A percentile compares a stretch with the other conserved stretches of the same genome.
phyloP scores from a whole-genome alignment of 139 green algal genomes.

The Mesostigma viride region DNA sequence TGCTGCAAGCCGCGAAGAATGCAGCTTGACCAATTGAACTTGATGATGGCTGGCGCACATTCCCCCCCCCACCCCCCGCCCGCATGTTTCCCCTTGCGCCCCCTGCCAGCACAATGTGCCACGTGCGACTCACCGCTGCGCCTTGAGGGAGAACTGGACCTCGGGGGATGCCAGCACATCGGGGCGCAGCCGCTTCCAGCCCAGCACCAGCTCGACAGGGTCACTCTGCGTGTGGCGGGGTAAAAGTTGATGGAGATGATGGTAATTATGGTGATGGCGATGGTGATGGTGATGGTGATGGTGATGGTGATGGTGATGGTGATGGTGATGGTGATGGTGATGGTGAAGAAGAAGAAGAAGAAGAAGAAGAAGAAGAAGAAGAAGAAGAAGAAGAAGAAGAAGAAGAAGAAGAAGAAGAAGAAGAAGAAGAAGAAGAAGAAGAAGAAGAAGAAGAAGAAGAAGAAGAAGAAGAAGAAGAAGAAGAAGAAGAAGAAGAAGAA shows the following conservation, averaged over 20 bases:
- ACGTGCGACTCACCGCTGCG: background rate
- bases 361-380: conserved; percentile 19
- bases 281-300: too few relatives aligned
- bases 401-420: background rate
- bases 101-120: too few relatives aligned
- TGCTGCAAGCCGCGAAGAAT: too few relatives aligned
- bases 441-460: background rate
- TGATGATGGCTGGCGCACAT: too few relatives aligned
- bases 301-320: too few relatives aligned
- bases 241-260: too few relatives aligned
- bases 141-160: conserved; percentile 30
- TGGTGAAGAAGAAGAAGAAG: background rate
- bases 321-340: too few relatives aligned
- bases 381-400: background rate
- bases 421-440: background rate
- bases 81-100: too few relatives aligned
- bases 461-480: conserved; percentile 16
- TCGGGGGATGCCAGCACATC: conserved; percentile 23
- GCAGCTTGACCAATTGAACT: too few relatives aligned
- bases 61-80: too few relatives aligned
- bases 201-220: background rate
- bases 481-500: conserved; percentile 2
- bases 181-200: conserved; percentile 21
- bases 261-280: too few relatives aligned
- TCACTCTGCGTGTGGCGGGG: background rate